Evolutionary conservation across 2,329 filamentous ascomycete genomes (phyloP).

Genomic region (Ophiocordyceps camponoti-floridani): DNA sequence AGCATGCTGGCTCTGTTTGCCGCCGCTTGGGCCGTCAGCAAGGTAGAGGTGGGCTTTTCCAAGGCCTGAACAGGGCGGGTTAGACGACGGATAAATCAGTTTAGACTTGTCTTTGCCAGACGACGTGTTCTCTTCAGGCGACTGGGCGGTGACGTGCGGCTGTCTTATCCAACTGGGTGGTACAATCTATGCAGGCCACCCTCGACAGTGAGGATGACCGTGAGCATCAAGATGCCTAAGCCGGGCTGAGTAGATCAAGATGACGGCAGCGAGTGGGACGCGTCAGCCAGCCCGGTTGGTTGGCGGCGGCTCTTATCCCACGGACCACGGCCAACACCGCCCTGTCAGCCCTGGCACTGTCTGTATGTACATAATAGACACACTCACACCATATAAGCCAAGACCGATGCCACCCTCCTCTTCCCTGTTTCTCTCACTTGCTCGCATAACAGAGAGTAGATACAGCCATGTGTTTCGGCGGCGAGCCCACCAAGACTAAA

Average conservation of each 20-base stretch:
- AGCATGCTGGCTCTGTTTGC: constrained; percentile 60
- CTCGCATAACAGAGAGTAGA: neutral
- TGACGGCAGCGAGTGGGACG: neutral
- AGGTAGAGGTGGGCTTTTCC: constrained; percentile 63
- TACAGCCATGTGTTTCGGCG: constrained; percentile 28
- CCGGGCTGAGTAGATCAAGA: neutral
- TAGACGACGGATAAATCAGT: constrained; percentile 3
- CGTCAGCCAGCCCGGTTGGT: neutral
- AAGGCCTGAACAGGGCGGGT: constrained; percentile 15
- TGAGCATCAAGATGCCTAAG: neutral
- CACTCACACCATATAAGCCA: too few species aligned
- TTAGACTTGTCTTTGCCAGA: neutral
- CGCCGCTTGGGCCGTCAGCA: constrained; percentile 56
- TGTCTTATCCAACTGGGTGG: neutral
- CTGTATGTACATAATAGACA: too few species aligned
- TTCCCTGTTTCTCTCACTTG: neutral
- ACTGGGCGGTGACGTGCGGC: neutral
- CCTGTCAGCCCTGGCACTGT: too few species aligned
- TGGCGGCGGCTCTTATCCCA: neutral
- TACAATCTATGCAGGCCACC: neutral
- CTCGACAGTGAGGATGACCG: neutral
- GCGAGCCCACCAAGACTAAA: constrained; percentile 18
- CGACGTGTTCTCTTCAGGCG: neutral
- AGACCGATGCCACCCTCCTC: neutral
- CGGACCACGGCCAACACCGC: neutral